Conservation (phyloP, 805 yeast genomes). For the Ogataea henricii region DNA sequence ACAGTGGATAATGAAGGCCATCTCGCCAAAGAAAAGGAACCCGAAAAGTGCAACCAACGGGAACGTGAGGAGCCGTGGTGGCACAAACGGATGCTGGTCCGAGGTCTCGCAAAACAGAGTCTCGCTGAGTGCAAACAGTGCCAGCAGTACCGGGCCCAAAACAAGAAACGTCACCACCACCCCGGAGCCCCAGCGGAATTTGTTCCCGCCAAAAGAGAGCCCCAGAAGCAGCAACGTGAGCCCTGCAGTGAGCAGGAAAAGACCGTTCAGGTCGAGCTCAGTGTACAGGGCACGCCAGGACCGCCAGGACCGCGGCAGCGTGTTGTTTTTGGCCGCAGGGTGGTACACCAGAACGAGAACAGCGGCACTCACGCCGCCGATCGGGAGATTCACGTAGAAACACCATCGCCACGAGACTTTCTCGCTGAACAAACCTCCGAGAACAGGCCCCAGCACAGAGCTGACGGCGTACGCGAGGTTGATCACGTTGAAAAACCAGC, state of each 20-base stretch:
- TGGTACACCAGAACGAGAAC: conserved; percentile 27
- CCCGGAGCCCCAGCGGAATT: conserved; percentile 56
- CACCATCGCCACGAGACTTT: conserved; percentile 75
- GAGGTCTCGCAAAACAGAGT: conserved; percentile 21
- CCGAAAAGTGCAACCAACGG: conserved; percentile 22
- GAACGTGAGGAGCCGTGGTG: conserved; percentile 41
- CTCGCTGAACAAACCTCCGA: conserved; percentile 60
- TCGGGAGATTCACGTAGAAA: conserved; percentile 67
- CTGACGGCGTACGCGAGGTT: conserved; percentile 52
- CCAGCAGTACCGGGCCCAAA: conserved; percentile 43
- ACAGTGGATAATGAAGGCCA: conserved; percentile 43
- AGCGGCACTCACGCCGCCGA: conserved; percentile 62
- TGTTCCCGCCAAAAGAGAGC: conserved; percentile 58
- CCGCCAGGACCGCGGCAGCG: background rate
- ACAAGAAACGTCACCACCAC: conserved; percentile 51
- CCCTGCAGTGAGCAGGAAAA: conserved; percentile 46
- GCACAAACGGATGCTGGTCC: conserved; percentile 44
- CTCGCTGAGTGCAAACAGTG: conserved; percentile 42
- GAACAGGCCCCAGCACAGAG: conserved; percentile 59
- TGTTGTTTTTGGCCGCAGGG: conserved; percentile 1
- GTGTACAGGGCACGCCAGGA: conserved; percentile 1
- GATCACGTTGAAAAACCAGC: conserved; percentile 42
- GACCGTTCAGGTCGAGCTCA: conserved; percentile 22
- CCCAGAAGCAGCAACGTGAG: conserved; percentile 51
- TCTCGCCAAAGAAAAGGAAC: conserved; percentile 32